Conservation (phyloP, 495 filamentous ascomycete species). For the Podospora sp. region DNA sequence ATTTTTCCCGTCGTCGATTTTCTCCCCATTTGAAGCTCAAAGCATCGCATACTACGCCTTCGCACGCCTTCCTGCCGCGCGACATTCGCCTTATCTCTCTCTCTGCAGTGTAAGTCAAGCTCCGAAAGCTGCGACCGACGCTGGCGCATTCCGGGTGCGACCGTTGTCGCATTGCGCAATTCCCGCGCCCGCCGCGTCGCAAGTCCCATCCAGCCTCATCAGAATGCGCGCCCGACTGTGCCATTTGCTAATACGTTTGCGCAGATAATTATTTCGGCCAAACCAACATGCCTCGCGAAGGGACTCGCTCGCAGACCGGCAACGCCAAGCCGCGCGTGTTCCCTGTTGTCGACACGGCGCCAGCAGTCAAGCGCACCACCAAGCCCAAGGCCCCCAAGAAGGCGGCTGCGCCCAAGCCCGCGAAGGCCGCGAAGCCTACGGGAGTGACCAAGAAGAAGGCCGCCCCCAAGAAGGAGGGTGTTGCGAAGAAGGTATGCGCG, state of each 20-base stretch:
- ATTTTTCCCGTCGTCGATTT: conserved; percentile 11
- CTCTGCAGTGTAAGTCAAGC: conserved; percentile 21
- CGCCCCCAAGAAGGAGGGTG: conserved; percentile 51
- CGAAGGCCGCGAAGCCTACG: conserved; percentile 53
- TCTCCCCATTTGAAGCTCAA: conserved; percentile 18
- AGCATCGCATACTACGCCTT: conserved; percentile 11
- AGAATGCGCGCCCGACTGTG: conserved; percentile 1
- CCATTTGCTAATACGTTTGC: conserved; percentile 18
- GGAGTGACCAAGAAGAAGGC: conserved; percentile 59
- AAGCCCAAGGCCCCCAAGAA: conserved; percentile 46
- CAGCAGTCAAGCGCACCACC: conserved; percentile 50
- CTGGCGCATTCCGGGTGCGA: conserved; percentile 10
- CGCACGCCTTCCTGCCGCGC: conserved; percentile 13
- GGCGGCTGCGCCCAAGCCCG: conserved; percentile 36
- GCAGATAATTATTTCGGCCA: conserved; percentile 21
- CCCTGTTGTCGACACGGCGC: conserved; percentile 52
- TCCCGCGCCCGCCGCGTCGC: conserved; percentile 17
- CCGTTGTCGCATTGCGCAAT: conserved; percentile 21
- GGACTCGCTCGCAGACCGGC: conserved; percentile 57
- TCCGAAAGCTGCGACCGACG: conserved; percentile 14
- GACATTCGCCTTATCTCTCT: conserved; percentile 12
- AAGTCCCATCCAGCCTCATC: background rate
- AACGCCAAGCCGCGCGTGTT: conserved; percentile 59
- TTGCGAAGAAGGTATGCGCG: conserved; percentile 50
- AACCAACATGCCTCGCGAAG: conserved; percentile 56